These are phyloP conservation scores for Capronia epimyces DNA, from an alignment of 2,329 filamentous ascomycete genomes.

Conservation along the genomic window DNA sequence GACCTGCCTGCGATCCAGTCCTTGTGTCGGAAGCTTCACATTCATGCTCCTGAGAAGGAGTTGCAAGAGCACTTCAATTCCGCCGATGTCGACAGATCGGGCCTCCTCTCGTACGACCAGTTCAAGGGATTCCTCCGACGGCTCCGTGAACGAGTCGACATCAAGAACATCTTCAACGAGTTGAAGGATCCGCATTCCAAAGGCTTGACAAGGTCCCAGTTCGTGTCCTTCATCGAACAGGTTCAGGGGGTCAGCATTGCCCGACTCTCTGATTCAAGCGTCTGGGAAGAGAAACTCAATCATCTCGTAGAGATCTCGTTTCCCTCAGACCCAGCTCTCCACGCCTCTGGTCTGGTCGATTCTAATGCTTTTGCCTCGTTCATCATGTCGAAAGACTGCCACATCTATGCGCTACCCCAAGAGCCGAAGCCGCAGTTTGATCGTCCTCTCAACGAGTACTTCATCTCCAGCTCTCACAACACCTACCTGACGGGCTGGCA, in stretches of 20 bases:
- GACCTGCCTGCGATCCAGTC: constrained; percentile 73
- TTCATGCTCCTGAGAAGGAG: constrained; percentile 74
- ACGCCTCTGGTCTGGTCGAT: constrained; percentile 51
- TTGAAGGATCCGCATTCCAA: constrained; percentile 53
- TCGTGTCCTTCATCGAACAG: constrained; percentile 67
- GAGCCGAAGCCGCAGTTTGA: constrained; percentile 63
- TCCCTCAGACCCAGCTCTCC: constrained; percentile 9
- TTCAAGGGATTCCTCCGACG: constrained; percentile 79
- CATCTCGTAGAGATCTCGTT: constrained; percentile 19
- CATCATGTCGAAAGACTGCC: constrained; percentile 68
- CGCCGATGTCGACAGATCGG: constrained; percentile 60
- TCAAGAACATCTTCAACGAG: constrained; percentile 65
- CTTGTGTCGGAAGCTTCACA: constrained; percentile 83
- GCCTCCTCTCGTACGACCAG: constrained; percentile 68
- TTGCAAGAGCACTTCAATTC: constrained; percentile 68
- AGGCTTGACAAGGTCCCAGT: constrained; percentile 67
- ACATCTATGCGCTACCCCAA: constrained; percentile 54
- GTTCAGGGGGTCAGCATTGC: constrained; percentile 73
- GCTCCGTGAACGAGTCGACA: constrained; percentile 78
- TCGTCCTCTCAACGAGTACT: constrained; percentile 90
- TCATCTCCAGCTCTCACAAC: constrained; percentile 97
- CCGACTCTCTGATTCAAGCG: constrained; percentile 41
- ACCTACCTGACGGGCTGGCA: constrained; percentile 92
- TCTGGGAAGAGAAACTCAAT: constrained; percentile 25
- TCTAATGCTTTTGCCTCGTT: constrained; percentile 73